Conservation (phyloP, 1,139 yeast species). For the Yamadazyma sp. region DNA sequence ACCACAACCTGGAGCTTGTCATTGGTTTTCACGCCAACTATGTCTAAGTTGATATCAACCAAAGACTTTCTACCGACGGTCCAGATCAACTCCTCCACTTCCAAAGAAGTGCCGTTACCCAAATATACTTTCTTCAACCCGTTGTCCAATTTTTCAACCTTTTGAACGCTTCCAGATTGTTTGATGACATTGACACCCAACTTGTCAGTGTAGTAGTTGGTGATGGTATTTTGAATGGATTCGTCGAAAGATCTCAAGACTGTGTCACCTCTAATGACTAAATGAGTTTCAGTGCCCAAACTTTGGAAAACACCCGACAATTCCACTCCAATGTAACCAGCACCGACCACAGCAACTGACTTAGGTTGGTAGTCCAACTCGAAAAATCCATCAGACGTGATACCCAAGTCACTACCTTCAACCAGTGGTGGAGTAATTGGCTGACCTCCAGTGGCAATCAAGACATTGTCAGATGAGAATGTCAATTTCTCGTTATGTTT, state of each 20-base stretch:
- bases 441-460: conserved; percentile 93
- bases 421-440: conserved; percentile 70
- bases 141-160: conserved; percentile 57
- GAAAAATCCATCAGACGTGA: conserved; percentile 90
- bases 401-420: conserved; percentile 82
- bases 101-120: conserved; percentile 53
- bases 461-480: conserved; percentile 76
- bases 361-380: conserved; percentile 79
- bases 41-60: conserved; percentile 71
- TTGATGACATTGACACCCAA: conserved; percentile 80
- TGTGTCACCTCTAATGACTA: conserved; percentile 87
- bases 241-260: conserved; percentile 87
- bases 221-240: conserved; percentile 72
- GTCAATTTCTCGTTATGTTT: conserved; percentile 53
- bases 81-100: conserved; percentile 86
- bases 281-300: conserved; percentile 82
- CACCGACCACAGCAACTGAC: conserved; percentile 92
- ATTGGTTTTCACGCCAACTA: conserved; percentile 68
- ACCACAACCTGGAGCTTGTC: conserved; percentile 60
- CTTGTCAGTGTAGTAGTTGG: conserved; percentile 73
- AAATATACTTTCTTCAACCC: conserved; percentile 65
- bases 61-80: conserved; percentile 88
- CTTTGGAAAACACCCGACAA: conserved; percentile 91
- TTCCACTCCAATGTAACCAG: conserved; percentile 96
- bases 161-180: conserved; percentile 52